Evolutionary conservation across 1,139 yeast genomes (phyloP).

Genomic region (Zygosaccharomyces pseudobailii): DNA sequence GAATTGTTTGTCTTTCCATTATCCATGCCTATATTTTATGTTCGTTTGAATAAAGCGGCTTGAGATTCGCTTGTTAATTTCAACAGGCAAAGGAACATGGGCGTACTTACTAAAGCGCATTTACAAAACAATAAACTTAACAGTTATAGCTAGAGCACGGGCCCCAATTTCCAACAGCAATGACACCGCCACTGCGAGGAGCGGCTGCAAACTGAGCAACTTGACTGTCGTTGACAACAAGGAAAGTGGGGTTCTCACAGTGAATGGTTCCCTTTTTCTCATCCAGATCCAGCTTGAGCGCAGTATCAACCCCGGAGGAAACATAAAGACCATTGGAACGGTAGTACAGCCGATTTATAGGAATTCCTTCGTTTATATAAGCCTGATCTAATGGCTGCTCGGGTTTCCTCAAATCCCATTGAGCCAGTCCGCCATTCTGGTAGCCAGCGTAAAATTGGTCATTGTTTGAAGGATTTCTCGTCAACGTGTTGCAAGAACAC

Average conservation of each 20-base stretch:
- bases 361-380: conserved; percentile 16
- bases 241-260: conserved; percentile 14
- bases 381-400: conserved; percentile 14
- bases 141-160: conserved; percentile 13
- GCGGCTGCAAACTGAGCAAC: conserved; percentile 16
- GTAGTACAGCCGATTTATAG: conserved; percentile 14
- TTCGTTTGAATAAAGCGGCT: background rate
- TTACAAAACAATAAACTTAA: background rate
- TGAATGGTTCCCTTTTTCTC: conserved; percentile 1
- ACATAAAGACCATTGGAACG: conserved; percentile 11
- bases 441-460: conserved; percentile 42
- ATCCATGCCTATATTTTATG: background rate
- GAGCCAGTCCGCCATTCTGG: conserved; percentile 41
- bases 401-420: conserved; percentile 38
- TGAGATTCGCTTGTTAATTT: background rate
- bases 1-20: background rate
- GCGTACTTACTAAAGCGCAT: background rate
- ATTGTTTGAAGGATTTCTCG: conserved; percentile 17
- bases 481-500: conserved; percentile 20
- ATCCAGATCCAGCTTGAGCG: conserved; percentile 11
- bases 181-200: conserved; percentile 7
- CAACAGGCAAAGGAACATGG: background rate
- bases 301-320: conserved; percentile 25
- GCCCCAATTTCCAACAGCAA: conserved; percentile 24
- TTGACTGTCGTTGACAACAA: conserved; percentile 20